These are phyloP conservation scores for Podospora anserina DNA, from an alignment of 495 filamentous ascomycete genomes.

Conservation along the genomic window DNA sequence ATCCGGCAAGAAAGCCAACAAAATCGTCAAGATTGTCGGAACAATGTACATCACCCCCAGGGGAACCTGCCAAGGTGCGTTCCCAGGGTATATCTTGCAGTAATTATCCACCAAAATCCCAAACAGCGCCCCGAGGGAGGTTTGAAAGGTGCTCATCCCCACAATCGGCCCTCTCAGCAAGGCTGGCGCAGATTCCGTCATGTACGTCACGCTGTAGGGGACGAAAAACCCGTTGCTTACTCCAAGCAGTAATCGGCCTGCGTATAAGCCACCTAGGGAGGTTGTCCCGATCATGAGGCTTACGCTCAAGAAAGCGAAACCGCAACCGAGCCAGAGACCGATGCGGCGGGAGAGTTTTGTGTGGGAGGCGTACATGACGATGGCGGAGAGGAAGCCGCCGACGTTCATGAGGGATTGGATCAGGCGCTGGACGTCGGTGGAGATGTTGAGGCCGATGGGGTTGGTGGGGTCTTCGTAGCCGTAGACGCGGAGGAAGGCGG, in stretches of 20 bases:
- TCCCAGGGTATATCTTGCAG: conserved; percentile 32
- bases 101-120: conserved; percentile 54
- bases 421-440: conserved; percentile 40
- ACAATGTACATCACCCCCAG: conserved; percentile 53
- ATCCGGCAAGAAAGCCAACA: conserved; percentile 54
- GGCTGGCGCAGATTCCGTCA: conserved; percentile 40
- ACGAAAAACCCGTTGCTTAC: conserved; percentile 46
- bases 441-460: conserved; percentile 32
- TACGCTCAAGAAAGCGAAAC: conserved; percentile 36
- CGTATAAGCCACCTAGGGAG: conserved; percentile 42
- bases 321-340: conserved; percentile 44
- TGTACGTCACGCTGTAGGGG: conserved; percentile 47
- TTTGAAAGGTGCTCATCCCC: conserved; percentile 50
- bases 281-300: conserved; percentile 44
- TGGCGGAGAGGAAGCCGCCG: conserved; percentile 38
- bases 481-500: conserved; percentile 46
- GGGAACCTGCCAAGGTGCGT: conserved; percentile 50
- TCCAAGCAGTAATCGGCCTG: conserved; percentile 45
- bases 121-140: conserved; percentile 51
- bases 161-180: conserved; percentile 44
- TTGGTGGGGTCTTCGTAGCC: conserved; percentile 41
- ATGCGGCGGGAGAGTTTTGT: conserved; percentile 44
- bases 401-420: conserved; percentile 44
- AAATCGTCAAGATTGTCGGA: conserved; percentile 43
- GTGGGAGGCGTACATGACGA: conserved; percentile 41